Base-by-base conservation (phyloP, 2,329 filamentous ascomycete species). In the Leptographium procerum region DNA sequence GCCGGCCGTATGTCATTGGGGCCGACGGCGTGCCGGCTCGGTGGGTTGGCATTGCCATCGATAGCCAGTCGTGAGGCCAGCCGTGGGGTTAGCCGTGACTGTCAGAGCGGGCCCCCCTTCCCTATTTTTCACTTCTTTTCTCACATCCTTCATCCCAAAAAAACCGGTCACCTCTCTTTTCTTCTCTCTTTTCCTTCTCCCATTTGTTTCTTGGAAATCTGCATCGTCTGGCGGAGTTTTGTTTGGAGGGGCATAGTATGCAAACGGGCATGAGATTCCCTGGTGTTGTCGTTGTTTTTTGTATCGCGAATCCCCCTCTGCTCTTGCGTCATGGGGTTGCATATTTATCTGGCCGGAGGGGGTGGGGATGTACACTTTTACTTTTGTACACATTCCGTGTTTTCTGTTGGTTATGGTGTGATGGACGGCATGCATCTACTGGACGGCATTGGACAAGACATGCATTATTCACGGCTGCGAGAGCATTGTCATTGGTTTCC, bases 11-110 rank as follows among this genome's bases (percentile, higher is more conserved):
- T 69, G 77, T 78, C 60, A 75, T 85, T 61, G 75, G 79, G 43
- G 64, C 75, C 40, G 78, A 83, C 61, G 83, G 83, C 31, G 77
- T 86, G 36, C 83, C 83, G 24, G 72, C 75, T 24, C 74, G 83
- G 64, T 86, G 83, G 83, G 73, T 82, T 34, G 55, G 29, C 22
- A 43, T 33, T 1, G 13, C 22, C 8, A 16, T 34, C 11, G 33
- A 28, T 10, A n/a, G 19, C 13, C 26, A 28, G 47, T 8, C 16
- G 48, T 29, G 13, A 33, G 4, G 26, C 45, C 45, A 31, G 16
- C 24, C 19, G 7, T 7, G 10, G 19, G 8, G 26, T 9, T 24
- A 7, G 45, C 10, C 22, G 16, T 48, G 45, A 26, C n/a, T 26
- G 45, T 51, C 3, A 31, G n/a, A n/a, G n/a, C n/a, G n/a, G n/a